Conservation (phyloP, 2,329 filamentous ascomycete genomes). For the Aspergillus tubingensis region DNA sequence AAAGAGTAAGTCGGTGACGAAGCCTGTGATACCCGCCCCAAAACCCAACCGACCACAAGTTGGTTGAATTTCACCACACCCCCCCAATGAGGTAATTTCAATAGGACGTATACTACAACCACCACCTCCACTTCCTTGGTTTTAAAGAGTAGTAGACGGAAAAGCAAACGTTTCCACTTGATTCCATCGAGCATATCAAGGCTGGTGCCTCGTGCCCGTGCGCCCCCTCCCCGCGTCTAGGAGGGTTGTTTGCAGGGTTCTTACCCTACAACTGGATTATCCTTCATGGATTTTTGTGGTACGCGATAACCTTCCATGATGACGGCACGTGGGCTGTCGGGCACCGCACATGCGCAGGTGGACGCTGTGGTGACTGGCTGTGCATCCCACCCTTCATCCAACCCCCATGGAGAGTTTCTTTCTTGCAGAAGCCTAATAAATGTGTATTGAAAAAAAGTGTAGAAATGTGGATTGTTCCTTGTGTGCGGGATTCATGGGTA, state of each 20-base stretch:
- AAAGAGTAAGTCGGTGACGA: background rate
- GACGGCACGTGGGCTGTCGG: conserved; percentile 18
- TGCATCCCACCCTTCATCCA: background rate
- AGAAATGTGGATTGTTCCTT: background rate
- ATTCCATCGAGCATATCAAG: conserved; percentile 20
- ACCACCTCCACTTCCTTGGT: conserved; percentile 1
- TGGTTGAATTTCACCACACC: background rate
- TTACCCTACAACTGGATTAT: conserved; percentile 7
- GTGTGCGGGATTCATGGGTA: background rate
- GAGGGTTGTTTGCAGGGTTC: conserved; percentile 5
- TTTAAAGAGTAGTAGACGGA: background rate
- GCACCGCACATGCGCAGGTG: conserved; percentile 6
- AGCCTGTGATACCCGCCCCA: conserved; percentile 5
- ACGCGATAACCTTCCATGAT: conserved; percentile 19
- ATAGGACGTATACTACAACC: background rate
- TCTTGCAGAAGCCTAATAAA: conserved; percentile 1
- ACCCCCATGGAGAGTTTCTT: background rate
- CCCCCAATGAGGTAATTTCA: conserved; percentile 3
- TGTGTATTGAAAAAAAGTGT: too few species aligned
- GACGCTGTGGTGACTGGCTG: conserved; percentile 3
- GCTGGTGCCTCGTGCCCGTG: conserved; percentile 17
- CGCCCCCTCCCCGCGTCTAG: conserved; percentile 3
- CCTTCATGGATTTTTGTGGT: conserved; percentile 12
- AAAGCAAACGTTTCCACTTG: conserved; percentile 8
- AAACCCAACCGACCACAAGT: background rate